Base-by-base conservation (phyloP, 2,329 filamentous ascomycete genomes). In the Xylariaceae sp. region DNA sequence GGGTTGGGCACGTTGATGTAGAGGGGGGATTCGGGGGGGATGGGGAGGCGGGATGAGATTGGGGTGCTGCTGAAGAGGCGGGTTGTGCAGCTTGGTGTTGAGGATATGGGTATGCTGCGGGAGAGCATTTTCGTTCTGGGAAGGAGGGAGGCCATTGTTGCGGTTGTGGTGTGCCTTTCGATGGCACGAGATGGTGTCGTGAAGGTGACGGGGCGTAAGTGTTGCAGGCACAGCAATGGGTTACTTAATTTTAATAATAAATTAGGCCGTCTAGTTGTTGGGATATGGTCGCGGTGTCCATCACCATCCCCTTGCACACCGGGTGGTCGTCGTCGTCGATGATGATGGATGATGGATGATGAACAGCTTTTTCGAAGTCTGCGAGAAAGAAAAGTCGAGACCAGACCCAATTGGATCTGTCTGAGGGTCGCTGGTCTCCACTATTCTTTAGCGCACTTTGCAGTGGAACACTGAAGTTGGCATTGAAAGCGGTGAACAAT, bases 11-110 rank as follows among this genome's bases (percentile, higher is more conserved):
- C 74, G 55, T 88, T 82, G 69, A 97, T 86, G 73, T 86, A 97
- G 54, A 80, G 79, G 37, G 93, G 92, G 27, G 90, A 95, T 64
- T 96, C 88, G 39, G 93, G 92, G 16, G 85, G 85, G 53, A 91
- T 86, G 48, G 80, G 73, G 21, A 43, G 43, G 2, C n/a, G 10
- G 5, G 39, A 61, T 63, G 46, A 59, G 56, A n/a, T 64, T 36
- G 16, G 69, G 14, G 75, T 69, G 20, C 73, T 72, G 52, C 70
- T 68, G 60, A 77, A 78, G 44, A 68, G 47, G 54, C 68, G 66
- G 37, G 64, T 53, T 41, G 62, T 53, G 20, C 57, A 49, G 48
- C 56, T 52, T 45, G 50, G 50, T 53, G 63, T 49, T 57, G 50
- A 53, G 32, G 42, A 51, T 44, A 45, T 64, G 27, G 42, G 12